A percentile compares a stretch with the other conserved stretches of the same genome.
Conservation (phyloP, 1,284 basidiomycete species). For the Austropuccinia psidii region DNA sequence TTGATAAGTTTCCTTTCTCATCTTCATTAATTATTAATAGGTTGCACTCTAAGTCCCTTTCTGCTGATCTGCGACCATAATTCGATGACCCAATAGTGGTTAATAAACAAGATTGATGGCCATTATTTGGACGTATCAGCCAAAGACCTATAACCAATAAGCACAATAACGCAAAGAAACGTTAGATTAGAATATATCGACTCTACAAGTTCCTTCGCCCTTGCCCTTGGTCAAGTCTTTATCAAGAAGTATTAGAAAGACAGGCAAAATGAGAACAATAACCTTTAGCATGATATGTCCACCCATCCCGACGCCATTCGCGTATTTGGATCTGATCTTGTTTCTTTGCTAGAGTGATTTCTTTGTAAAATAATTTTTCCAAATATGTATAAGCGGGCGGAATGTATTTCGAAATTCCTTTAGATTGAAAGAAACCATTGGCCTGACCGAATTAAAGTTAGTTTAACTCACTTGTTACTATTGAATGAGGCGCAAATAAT, state of each 20-base stretch:
- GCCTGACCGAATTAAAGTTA: conserved; percentile 54
- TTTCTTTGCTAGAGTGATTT: conserved; percentile 53
- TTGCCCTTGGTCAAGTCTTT: conserved; percentile 77
- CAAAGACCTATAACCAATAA: conserved; percentile 41
- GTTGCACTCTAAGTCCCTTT: conserved; percentile 86
- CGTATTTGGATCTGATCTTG: conserved; percentile 58
- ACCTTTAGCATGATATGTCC: conserved; percentile 99
- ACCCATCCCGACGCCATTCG: conserved; percentile 82
- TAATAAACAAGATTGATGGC: conserved; percentile 51
- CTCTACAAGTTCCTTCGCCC: conserved; percentile 26
- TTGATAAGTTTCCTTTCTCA: not conserved
- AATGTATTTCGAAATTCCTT: conserved; percentile 79
- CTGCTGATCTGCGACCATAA: conserved; percentile 80
- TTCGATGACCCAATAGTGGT: conserved; percentile 95
- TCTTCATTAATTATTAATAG: conserved; percentile 67
- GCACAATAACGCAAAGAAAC: conserved; percentile 46
- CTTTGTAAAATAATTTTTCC: conserved; percentile 59
- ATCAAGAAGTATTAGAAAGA: not conserved
- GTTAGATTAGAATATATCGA: conserved; percentile 20
- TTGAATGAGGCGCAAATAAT: no score
- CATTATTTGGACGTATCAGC: conserved; percentile 30
- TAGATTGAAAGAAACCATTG: conserved; percentile 88
- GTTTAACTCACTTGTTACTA: not conserved
- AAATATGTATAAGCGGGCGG: conserved; percentile 90
- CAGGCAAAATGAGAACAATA: conserved; percentile 34